Conservation (phyloP, 1,139 yeast species). For the Pichia sp. region DNA sequence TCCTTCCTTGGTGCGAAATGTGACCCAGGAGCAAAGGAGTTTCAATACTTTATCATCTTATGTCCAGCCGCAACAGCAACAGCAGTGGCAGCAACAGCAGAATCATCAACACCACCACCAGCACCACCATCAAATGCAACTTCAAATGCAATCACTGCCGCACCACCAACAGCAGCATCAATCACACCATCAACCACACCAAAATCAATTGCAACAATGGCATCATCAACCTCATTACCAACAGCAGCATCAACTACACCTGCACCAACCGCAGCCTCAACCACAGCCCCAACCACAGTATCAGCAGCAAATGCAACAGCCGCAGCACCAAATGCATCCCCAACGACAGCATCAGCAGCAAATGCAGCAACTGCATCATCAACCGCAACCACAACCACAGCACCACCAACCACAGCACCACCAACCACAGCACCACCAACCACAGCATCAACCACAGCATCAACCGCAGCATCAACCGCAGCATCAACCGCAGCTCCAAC, state of each 20-base stretch:
- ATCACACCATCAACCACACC: no score
- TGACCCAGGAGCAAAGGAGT: neutral
- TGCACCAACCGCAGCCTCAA: no score
- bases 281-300: no score
- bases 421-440: neutral
- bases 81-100: neutral
- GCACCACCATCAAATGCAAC: neutral
- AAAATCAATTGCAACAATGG: no score
- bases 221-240: no score
- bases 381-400: no score
- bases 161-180: neutral
- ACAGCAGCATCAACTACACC: no score
- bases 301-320: no score
- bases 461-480: neutral
- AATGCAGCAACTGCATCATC: no score
- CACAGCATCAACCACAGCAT: neutral
- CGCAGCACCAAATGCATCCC: no score
- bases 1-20: neutral
- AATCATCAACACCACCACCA: neutral
- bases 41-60: neutral
- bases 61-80: neutral
- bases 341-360: no score
- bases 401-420: no score
- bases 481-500: neutral
- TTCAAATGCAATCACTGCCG: neutral